These are phyloP conservation scores for Euphorbia schlechtendalii DNA, from an alignment of 441 rosid species.

Conservation along the genomic window DNA sequence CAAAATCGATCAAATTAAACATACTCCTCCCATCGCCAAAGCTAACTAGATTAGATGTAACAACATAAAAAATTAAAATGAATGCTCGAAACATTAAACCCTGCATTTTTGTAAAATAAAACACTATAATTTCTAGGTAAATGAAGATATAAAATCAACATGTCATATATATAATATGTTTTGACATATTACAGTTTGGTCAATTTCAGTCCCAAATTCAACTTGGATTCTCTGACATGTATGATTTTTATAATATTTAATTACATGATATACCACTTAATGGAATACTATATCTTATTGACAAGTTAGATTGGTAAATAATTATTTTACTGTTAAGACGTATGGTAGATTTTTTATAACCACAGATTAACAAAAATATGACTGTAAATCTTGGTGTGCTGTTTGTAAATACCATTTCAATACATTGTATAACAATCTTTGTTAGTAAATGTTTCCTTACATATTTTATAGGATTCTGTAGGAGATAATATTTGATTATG, in stretches of 20 bases:
- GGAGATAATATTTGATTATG: too few relatives aligned
- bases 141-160: neutral
- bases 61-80: neutral
- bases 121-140: neutral
- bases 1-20: conserved; percentile 20
- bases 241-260: too few relatives aligned
- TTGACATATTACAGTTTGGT: neutral
- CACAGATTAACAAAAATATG: neutral
- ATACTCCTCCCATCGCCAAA: neutral
- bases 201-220: neutral
- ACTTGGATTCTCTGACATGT: neutral
- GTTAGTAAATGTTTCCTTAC: neutral
- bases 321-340: neutral
- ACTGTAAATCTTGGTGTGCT: neutral
- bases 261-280: too few relatives aligned
- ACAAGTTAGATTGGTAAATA: too few relatives aligned
- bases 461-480: too few relatives aligned
- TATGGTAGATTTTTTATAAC: neutral
- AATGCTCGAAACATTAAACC: neutral
- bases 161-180: too few relatives aligned
- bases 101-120: conserved; percentile 6
- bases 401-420: neutral
- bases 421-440: neutral
- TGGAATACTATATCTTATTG: too few relatives aligned
- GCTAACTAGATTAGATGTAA: neutral